Evolutionary conservation across 129 eudicot genomes (phyloP).

Genomic region (Flaveria brownii): DNA sequence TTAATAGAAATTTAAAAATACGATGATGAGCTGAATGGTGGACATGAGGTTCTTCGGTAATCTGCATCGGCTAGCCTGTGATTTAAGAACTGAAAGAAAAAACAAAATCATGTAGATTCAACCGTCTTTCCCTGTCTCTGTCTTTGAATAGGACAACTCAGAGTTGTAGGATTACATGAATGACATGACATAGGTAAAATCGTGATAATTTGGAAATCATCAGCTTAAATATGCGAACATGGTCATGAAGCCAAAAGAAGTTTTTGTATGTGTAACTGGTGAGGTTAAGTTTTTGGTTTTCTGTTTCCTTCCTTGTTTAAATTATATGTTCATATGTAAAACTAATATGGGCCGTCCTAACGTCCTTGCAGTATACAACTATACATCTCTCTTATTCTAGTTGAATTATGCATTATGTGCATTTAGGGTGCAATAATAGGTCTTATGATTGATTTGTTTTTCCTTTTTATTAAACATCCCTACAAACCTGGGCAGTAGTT

Average conservation of each 20-base stretch:
- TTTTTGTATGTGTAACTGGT: constrained; percentile 10
- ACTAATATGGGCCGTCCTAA: constrained; percentile 2
- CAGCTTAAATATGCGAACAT: not conserved
- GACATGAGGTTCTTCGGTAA: not conserved
- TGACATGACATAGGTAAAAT: not conserved
- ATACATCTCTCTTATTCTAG: not conserved
- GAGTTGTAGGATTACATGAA: not conserved
- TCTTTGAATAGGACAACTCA: not conserved
- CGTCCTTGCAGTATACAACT: not conserved
- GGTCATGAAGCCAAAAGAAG: constrained; percentile 1
- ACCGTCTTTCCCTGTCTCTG: not conserved
- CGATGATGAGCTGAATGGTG: too few species aligned
- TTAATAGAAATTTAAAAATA: too few species aligned
- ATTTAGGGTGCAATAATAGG: constrained; percentile 13
- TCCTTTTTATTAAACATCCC: not conserved
- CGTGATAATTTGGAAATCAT: constrained; percentile 2
- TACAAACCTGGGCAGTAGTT: not conserved
- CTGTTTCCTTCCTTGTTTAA: not conserved
- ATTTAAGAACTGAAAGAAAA: not conserved
- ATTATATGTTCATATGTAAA: not conserved
- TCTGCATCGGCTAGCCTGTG: not conserved
- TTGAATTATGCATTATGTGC: not conserved
- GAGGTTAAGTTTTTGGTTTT: constrained; percentile 2
- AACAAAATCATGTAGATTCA: not conserved
- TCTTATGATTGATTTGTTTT: not conserved